A percentile compares a stretch with the other conserved stretches of the same genome.
Evolutionary conservation across 2,329 filamentous ascomycete species (phyloP).

Genomic region (Monilinia polystroma): DNA sequence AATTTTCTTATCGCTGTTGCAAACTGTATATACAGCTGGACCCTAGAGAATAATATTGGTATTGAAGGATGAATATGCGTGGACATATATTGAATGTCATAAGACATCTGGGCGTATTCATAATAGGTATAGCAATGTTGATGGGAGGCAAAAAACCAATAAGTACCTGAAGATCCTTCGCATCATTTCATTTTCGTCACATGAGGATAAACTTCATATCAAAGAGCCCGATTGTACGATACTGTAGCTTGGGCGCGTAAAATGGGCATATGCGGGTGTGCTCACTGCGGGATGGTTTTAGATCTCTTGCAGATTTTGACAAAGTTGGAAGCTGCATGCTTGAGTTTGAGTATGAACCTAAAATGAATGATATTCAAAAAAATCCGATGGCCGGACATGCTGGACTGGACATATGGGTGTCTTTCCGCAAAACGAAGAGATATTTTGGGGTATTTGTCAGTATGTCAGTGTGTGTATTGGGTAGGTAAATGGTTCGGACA

Average conservation of each 20-base stretch:
- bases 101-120: background rate
- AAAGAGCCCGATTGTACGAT: background rate
- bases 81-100: too few relatives aligned
- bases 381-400: background rate
- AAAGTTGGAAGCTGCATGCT: conserved; percentile 7
- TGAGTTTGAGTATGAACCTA: background rate
- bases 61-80: background rate
- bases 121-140: background rate
- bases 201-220: conserved; percentile 4
- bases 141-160: conserved; percentile 2
- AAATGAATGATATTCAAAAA: background rate
- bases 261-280: conserved; percentile 1
- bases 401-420: background rate
- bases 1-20: background rate
- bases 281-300: conserved; percentile 14
- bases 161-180: background rate
- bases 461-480: background rate
- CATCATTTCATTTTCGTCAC: background rate
- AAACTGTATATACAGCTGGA: background rate
- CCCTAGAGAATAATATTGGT: too few relatives aligned
- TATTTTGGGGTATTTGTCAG: background rate
- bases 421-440: background rate
- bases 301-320: conserved; percentile 17
- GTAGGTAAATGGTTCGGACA: background rate
- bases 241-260: conserved; percentile 21